phyloP scores from a whole-genome alignment of 352 stramenopile species.

The Globisporangium barbulae region DNA sequence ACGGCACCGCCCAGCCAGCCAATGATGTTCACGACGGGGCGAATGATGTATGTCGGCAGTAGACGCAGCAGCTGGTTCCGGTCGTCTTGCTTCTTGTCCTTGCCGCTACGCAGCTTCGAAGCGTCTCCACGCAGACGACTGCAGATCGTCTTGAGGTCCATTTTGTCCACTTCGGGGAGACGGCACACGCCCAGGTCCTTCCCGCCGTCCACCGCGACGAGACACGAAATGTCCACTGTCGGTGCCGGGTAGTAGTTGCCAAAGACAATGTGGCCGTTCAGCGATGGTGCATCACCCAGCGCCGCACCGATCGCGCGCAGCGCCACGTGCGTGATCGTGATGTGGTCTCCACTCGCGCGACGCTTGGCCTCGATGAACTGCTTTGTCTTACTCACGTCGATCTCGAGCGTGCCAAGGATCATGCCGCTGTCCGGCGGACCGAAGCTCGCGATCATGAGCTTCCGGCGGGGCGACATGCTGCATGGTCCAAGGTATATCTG shows the following conservation, averaged over 20 bases:
- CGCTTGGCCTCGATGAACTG: slow-evolving; percentile 61
- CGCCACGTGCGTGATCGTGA: slow-evolving; percentile 73
- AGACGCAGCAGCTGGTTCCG: slow-evolving; percentile 62
- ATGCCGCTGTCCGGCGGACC: slow-evolving; percentile 52
- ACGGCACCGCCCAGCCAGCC: slow-evolving; percentile 60
- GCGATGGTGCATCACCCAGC: slow-evolving; percentile 43
- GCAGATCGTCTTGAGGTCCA: slow-evolving; percentile 51
- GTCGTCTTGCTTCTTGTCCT: slow-evolving; percentile 57
- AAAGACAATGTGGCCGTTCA: slow-evolving; percentile 75
- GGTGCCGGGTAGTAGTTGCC: slow-evolving; percentile 61
- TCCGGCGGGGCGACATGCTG: slow-evolving; percentile 51
- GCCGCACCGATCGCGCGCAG: slow-evolving; percentile 50
- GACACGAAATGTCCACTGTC: slow-evolving; percentile 65
- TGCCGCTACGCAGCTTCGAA: slow-evolving; percentile 44
- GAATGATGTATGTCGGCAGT: slow-evolving; percentile 54
- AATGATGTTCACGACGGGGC: slow-evolving; percentile 50
- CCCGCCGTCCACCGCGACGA: slow-evolving; percentile 51
- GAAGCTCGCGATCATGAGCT: slow-evolving; percentile 74
- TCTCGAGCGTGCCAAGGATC: slow-evolving; percentile 65
- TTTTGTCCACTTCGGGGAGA: slow-evolving; percentile 47
- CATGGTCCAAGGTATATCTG: slow-evolving; percentile 58
- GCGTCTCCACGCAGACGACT: slow-evolving; percentile 41
- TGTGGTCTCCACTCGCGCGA: slow-evolving; percentile 36
- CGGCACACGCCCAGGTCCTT: slow-evolving; percentile 62
- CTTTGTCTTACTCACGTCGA: slow-evolving; percentile 63